These are phyloP conservation scores for Kodamaea sagamina DNA, from an alignment of 805 yeast genomes.

Conservation along the genomic window DNA sequence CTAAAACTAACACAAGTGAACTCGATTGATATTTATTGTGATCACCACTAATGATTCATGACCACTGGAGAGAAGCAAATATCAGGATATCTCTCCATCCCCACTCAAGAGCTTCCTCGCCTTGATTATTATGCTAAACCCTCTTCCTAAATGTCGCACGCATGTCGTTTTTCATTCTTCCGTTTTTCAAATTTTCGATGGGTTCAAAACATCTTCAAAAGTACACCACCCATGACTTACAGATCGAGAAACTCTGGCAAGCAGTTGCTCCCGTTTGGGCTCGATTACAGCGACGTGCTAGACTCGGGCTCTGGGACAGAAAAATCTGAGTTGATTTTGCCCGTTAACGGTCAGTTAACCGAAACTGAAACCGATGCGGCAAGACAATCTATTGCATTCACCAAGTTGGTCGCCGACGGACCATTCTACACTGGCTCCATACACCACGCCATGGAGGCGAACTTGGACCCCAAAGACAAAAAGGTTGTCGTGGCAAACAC, in stretches of 20 bases:
- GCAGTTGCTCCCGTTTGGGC: conserved; percentile 66
- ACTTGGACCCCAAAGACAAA: conserved; percentile 12
- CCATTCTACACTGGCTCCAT: conserved; percentile 66
- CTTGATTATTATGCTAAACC: no score
- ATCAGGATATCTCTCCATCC: no score
- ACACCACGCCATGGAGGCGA: conserved; percentile 26
- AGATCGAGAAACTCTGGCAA: conserved; percentile 49
- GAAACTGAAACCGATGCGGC: conserved; percentile 53
- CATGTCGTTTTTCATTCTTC: background rate
- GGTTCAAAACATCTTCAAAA: conserved; percentile 4
- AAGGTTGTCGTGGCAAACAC: conserved; percentile 22
- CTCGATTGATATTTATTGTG: no score
- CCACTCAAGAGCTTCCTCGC: no score
- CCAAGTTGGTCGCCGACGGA: conserved; percentile 58
- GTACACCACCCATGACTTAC: conserved; percentile 50
- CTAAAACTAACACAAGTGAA: no score
- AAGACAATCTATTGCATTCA: conserved; percentile 55
- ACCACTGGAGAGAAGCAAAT: no score
- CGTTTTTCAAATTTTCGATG: conserved; percentile 3
- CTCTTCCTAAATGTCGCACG: no score
- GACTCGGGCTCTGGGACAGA: conserved; percentile 37
- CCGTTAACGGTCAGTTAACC: conserved; percentile 62
- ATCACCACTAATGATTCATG: no score
- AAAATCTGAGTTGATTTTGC: conserved; percentile 52
- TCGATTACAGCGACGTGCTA: conserved; percentile 62